Conservation (phyloP, 768 basidiomycete genomes). For the Melanogaster broomeanus region DNA sequence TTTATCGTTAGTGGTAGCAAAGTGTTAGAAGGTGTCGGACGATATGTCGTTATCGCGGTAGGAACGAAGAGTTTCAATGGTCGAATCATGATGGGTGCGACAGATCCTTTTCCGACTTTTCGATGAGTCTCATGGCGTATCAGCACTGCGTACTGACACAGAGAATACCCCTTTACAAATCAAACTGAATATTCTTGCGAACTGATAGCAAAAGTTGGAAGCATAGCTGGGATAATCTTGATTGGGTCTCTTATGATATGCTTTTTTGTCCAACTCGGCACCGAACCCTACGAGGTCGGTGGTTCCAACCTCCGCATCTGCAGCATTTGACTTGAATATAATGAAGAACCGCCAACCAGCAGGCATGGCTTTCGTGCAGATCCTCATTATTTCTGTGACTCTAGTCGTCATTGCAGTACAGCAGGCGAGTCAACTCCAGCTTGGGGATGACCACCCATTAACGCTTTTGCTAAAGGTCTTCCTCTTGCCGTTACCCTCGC, state of each 20-base stretch:
- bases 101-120: background rate
- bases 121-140: background rate
- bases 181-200: conserved; percentile 93
- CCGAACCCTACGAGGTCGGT: conserved; percentile 56
- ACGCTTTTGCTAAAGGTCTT: conserved; percentile 53
- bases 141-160: conserved; percentile 83
- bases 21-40: conserved; percentile 92
- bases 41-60: conserved; percentile 90
- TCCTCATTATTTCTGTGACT: conserved; percentile 93
- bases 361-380: conserved; percentile 92
- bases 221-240: conserved; percentile 75
- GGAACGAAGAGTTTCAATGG: conserved; percentile 95
- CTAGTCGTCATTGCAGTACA: conserved; percentile 86
- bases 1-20: conserved; percentile 92
- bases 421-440: conserved; percentile 50
- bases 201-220: conserved; percentile 90
- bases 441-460: background rate
- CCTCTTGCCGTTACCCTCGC: conserved; percentile 96
- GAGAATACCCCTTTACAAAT: conserved; percentile 92
- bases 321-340: conserved; percentile 11
- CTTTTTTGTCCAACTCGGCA: conserved; percentile 88
- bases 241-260: conserved; percentile 89
- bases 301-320: background rate
- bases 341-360: conserved; percentile 67
- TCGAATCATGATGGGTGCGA: conserved; percentile 93